A percentile compares a stretch with the other conserved stretches of the same genome.
phyloP scores from a whole-genome alignment of 2,329 filamentous ascomycete species.

The Claviceps monticola region DNA sequence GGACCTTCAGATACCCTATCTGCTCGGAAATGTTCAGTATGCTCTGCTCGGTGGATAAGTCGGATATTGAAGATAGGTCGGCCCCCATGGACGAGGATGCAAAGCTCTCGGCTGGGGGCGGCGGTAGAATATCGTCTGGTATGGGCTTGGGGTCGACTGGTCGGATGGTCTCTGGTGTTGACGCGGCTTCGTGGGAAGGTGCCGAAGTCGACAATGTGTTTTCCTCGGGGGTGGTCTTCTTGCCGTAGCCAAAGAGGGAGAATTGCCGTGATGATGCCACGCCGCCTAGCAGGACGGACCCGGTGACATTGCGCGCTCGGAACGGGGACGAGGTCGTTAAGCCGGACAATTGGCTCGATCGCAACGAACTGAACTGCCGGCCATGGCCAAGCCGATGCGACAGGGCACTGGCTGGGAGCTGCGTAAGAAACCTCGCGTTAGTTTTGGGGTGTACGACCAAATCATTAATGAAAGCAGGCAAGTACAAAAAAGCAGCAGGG shows the following conservation, averaged over 20 bases:
- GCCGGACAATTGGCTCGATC: conserved; percentile 9
- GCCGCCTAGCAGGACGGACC: conserved; percentile 18
- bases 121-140: conserved; percentile 7
- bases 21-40: conserved; percentile 53
- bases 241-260: conserved; percentile 22
- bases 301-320: conserved; percentile 10
- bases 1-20: conserved; percentile 66
- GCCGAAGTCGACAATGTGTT: conserved; percentile 4
- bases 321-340: conserved; percentile 12
- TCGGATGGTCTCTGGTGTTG: conserved; percentile 7
- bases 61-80: conserved; percentile 20
- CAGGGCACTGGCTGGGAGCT: conserved; percentile 15
- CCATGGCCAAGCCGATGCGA: conserved; percentile 19
- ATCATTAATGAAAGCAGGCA: neutral
- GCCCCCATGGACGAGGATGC: conserved; percentile 14
- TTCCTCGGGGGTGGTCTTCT: conserved; percentile 12
- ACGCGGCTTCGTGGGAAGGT: conserved; percentile 6
- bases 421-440: neutral
- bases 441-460: neutral
- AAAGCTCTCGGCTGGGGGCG: conserved; percentile 10
- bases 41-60: conserved; percentile 25
- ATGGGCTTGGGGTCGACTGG: conserved; percentile 4
- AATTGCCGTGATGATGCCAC: conserved; percentile 17
- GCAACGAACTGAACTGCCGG: conserved; percentile 20
- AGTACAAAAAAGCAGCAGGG: neutral